phyloP scores from a whole-genome alignment of 192 early-diverging fungal species.

The Irineochytrium annulatum region DNA sequence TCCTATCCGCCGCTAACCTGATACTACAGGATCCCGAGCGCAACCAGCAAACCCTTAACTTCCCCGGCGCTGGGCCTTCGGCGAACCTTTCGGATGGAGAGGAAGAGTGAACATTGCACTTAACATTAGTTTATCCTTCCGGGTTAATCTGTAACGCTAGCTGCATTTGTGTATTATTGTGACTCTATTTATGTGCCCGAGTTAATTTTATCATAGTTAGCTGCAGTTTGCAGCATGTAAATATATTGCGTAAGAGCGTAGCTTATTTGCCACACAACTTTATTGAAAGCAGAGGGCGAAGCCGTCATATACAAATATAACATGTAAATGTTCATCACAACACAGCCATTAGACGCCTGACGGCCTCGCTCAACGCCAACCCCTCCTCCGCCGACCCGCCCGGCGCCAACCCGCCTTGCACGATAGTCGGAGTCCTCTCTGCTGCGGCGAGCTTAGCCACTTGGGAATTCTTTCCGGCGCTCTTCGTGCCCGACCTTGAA shows the following conservation, averaged over 20 bases:
- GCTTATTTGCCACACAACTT: too few relatives aligned
- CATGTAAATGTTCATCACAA: background rate
- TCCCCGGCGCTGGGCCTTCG: slow-evolving; percentile 8
- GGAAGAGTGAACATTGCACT: background rate
- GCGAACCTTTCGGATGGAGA: background rate
- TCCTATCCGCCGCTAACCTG: too few relatives aligned
- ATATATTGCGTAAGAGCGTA: too few relatives aligned
- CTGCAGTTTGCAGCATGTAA: too few relatives aligned
- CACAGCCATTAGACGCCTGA: slow-evolving; percentile 11
- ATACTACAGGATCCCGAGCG: slow-evolving; percentile 52
- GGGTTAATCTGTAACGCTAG: too few relatives aligned
- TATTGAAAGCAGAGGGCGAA: too few relatives aligned
- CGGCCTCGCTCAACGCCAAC: slow-evolving; percentile 11
- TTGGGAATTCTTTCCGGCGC: slow-evolving; percentile 9
- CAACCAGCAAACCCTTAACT: slow-evolving; percentile 15
- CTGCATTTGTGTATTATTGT: too few relatives aligned
- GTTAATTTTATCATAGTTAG: too few relatives aligned
- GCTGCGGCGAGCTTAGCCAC: background rate
- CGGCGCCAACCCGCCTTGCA: background rate
- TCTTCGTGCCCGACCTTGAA: slow-evolving; percentile 12
- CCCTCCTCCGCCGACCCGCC: slow-evolving; percentile 14
- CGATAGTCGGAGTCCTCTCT: slow-evolving; percentile 3
- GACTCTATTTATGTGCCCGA: too few relatives aligned
- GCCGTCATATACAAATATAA: too few relatives aligned
- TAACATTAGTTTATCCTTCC: too few relatives aligned